Percentiles rank a stretch among this genome's conserved stretches.
Conservation (phyloP, 1,139 yeast species). For the Zygosaccharomyces pseudobailii region DNA sequence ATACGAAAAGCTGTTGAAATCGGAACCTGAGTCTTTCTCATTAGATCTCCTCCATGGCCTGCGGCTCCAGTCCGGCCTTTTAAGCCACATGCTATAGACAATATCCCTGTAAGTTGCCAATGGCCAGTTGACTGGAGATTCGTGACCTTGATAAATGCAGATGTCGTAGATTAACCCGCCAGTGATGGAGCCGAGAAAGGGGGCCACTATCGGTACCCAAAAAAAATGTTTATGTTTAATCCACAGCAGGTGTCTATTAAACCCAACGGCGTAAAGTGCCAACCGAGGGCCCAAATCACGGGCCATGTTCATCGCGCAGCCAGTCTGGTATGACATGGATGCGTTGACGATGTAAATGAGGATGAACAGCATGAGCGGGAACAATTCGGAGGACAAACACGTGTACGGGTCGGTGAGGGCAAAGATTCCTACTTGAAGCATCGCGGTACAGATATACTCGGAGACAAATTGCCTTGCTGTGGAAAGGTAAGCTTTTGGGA, state of each 20-base stretch:
- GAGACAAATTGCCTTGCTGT: conserved; percentile 44
- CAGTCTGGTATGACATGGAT: conserved; percentile 46
- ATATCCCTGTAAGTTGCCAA: conserved; percentile 25
- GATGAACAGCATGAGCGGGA: conserved; percentile 43
- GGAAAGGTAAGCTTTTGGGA: conserved; percentile 41
- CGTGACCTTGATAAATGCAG: conserved; percentile 45
- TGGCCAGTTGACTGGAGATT: conserved; percentile 45
- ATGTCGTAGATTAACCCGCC: conserved; percentile 47
- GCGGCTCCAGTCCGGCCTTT: conserved; percentile 28
- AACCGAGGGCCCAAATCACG: conserved; percentile 51
- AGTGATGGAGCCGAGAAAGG: conserved; percentile 40
- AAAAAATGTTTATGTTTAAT: conserved; percentile 40
- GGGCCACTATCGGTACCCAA: conserved; percentile 49
- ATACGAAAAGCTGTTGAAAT: conserved; percentile 29
- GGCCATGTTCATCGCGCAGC: conserved; percentile 48
- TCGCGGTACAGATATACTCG: conserved; percentile 42
- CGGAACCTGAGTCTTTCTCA: conserved; percentile 26
- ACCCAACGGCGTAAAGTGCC: conserved; percentile 44
- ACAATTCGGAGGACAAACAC: conserved; percentile 41
- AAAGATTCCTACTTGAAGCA: conserved; percentile 42
- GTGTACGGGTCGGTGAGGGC: conserved; percentile 48
- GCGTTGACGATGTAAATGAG: conserved; percentile 43
- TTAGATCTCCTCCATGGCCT: background rate
- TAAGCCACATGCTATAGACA: conserved; percentile 25
- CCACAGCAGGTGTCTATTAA: conserved; percentile 39